Base-by-base conservation (phyloP, 352 stramenopile genomes). In the Globisporangium nodosum region DNA sequence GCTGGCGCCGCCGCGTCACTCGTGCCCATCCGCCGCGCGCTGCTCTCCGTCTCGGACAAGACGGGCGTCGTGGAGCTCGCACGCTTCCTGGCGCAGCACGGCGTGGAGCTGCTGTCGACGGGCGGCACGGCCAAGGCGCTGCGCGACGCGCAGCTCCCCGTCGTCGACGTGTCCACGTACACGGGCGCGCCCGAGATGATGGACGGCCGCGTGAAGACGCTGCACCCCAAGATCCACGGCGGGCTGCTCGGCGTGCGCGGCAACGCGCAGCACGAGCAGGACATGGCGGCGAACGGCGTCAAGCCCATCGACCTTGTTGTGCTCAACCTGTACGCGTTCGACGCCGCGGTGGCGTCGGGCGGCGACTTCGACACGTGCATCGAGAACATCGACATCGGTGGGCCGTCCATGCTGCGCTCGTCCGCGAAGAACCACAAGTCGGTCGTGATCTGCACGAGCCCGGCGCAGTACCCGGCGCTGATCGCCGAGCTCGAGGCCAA, bases 331-430 rank as follows among this genome's bases (percentile, higher is more conserved):
- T 99, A 99, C 78, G 96, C 97, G 16, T 99, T 99, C 68, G 96
- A 99, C 68, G 84, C 88, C 5, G 99, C 97, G 4, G 97, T 99
- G 16, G 88, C 92, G 18, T 87, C 76, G 35, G 84, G 82, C 43
- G 73, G 85, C 24, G 81, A 92, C 61, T 99, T 99, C 68, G 96
- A 98, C 69, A 98, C 96, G 65, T 99, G 97, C 83, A 98, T 99
- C 68, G 97, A 99, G 74, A 99, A 99, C 83, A 99, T 99, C 70
- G 97, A 99, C 73, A 99, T 99, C 77, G 97, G 97, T 48, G 97
- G 97, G 13, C 97, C 97, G 20, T 98, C 88, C 52, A 99, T 99
- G 97, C 80, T 99, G 39, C 93, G 97, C 50, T 98, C 95, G 48
- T 98, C 97, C 33, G 97, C 97, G 54, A 99, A 99, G 85, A 99